A percentile compares a stretch with the other conserved stretches of the same genome.
Evolutionary conservation across 2,329 filamentous ascomycete species (phyloP).

Genomic region (Aureobasidium sp.): DNA sequence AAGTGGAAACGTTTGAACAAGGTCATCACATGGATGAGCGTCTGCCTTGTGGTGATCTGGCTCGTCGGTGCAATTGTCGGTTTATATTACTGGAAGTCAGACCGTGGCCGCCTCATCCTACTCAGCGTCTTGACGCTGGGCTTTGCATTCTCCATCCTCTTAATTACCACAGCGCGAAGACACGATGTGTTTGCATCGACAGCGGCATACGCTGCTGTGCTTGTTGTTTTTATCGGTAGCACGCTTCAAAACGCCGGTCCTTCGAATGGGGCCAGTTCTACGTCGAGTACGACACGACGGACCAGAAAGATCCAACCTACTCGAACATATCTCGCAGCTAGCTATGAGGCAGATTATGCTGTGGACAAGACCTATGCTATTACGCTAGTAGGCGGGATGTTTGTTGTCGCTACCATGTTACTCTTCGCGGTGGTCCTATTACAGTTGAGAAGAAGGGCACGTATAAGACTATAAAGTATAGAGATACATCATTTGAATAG

Average conservation of each 20-base stretch:
- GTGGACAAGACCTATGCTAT: neutral
- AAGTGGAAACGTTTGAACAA: neutral
- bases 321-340: neutral
- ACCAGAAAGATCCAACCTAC: neutral
- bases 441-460: neutral
- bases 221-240: slow-evolving; percentile 51
- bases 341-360: neutral
- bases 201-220: slow-evolving; percentile 28
- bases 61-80: slow-evolving; percentile 2
- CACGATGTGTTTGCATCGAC: neutral
- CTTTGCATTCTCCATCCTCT: neutral
- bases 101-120: neutral
- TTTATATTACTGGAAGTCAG: neutral
- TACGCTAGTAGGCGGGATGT: neutral
- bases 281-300: neutral
- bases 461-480: neutral
- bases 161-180: neutral
- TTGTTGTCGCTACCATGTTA: neutral
- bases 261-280: neutral
- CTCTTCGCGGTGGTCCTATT: neutral
- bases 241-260: neutral
- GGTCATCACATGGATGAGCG: neutral
- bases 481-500: too few species aligned
- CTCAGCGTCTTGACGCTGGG: neutral
- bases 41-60: neutral